Conservation (phyloP, 768 basidiomycete genomes). For the Pluteus cervinus region DNA sequence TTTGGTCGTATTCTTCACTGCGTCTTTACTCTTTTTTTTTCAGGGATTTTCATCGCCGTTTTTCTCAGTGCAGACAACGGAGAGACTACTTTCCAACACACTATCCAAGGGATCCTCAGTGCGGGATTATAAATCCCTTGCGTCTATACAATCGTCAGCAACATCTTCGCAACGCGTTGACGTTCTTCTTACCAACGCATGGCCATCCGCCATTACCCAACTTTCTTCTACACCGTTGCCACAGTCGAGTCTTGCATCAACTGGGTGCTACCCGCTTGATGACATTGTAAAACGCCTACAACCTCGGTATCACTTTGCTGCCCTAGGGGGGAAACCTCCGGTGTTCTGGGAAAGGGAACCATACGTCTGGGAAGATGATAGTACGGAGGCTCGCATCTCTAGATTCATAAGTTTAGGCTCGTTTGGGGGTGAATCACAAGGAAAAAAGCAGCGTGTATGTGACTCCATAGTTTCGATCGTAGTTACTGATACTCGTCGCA, state of each 20-base stretch:
- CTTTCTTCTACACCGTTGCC: slow-evolving; percentile 53
- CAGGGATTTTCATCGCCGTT: slow-evolving; percentile 76
- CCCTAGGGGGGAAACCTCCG: slow-evolving; percentile 54
- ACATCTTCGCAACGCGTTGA: slow-evolving; percentile 65
- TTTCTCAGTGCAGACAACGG: slow-evolving; percentile 63
- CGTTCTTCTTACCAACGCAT: slow-evolving; percentile 75
- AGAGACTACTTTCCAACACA: slow-evolving; percentile 68
- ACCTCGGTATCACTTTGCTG: slow-evolving; percentile 86
- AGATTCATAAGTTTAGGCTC: slow-evolving; percentile 84
- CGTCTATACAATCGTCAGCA: slow-evolving; percentile 58
- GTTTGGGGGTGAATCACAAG: slow-evolving; percentile 63
- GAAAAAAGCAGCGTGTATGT: slow-evolving; percentile 83
- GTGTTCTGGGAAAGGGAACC: slow-evolving; percentile 97
- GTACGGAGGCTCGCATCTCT: slow-evolving; percentile 51
- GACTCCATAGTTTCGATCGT: not conserved
- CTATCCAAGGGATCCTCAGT: slow-evolving; percentile 43
- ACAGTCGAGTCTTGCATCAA: slow-evolving; percentile 34
- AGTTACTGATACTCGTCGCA: slow-evolving; percentile 23
- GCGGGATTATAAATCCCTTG: slow-evolving; percentile 55
- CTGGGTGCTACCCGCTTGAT: slow-evolving; percentile 53
- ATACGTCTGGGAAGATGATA: slow-evolving; percentile 73
- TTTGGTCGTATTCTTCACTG: not conserved
- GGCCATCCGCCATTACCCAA: slow-evolving; percentile 62
- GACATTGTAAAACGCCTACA: slow-evolving; percentile 59
- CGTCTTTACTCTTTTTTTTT: slow-evolving; percentile 5